Evolutionary conservation across 371 early-diverging fungal species (phyloP).

Genomic region (Mortierella sp.): DNA sequence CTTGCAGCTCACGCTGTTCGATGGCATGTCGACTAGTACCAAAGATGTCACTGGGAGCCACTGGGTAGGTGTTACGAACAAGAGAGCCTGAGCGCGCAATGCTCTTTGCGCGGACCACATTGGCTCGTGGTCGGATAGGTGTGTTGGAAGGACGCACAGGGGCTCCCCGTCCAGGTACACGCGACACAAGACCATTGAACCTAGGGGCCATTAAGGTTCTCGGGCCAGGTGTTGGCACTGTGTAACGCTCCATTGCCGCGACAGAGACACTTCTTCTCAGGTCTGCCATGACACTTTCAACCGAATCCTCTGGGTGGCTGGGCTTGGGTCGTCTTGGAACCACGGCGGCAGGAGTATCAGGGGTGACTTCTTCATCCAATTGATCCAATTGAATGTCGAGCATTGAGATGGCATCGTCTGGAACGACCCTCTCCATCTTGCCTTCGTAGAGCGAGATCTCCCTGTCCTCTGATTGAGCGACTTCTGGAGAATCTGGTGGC

Average conservation of each 20-base stretch:
- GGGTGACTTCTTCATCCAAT: too few relatives aligned
- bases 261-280: conserved; percentile 39
- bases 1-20: conserved; percentile 36
- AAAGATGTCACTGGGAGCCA: conserved; percentile 44
- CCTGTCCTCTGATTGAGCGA: conserved; percentile 20
- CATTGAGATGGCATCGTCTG: conserved; percentile 45
- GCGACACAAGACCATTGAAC: too few relatives aligned
- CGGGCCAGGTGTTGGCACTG: background rate
- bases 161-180: too few relatives aligned
- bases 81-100: conserved; percentile 22
- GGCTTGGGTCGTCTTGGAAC: background rate
- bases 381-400: conserved; percentile 40
- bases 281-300: conserved; percentile 28
- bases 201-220: background rate
- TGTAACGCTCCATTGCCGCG: conserved; percentile 15
- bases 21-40: conserved; percentile 48
- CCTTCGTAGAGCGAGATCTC: conserved; percentile 37
- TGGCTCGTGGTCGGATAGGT: background rate
- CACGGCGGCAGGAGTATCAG: background rate
- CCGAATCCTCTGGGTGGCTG: conserved; percentile 16
- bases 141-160: too few relatives aligned
- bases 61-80: conserved; percentile 34
- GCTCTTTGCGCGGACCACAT: conserved; percentile 11
- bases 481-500: conserved; percentile 40
- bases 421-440: conserved; percentile 41